A percentile compares a stretch with the other conserved stretches of the same genome.
These are phyloP conservation scores for Paraglomus brasilianum DNA, from an alignment of 192 early-diverging fungal species.

Conservation along the genomic window DNA sequence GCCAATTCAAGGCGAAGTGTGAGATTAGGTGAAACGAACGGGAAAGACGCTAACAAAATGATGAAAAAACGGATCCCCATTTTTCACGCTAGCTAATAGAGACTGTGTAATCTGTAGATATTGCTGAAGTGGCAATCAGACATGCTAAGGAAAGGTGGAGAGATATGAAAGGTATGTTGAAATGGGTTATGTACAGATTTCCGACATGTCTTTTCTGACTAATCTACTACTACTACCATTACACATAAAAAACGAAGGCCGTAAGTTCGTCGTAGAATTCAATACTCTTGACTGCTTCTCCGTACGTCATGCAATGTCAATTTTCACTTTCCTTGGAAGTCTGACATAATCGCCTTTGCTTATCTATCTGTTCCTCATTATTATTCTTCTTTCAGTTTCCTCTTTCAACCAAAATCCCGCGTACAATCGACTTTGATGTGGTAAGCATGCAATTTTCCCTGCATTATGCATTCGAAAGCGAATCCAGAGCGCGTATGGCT, in stretches of 20 bases:
- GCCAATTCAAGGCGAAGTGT: not conserved
- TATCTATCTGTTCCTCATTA: constrained; percentile 2
- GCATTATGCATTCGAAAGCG: constrained; percentile 92
- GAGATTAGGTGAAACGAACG: no score
- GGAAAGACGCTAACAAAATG: no score
- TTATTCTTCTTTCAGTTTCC: constrained; percentile 7
- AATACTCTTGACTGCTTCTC: constrained; percentile 87
- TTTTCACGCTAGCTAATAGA: not conserved
- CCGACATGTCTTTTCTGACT: constrained; percentile 79
- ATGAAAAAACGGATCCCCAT: no score
- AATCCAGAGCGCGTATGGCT: constrained; percentile 76
- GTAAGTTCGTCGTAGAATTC: constrained; percentile 72
- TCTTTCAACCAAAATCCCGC: not conserved
- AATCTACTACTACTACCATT: constrained; percentile 76
- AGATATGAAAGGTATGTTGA: constrained; percentile 3
- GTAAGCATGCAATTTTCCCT: constrained; percentile 97
- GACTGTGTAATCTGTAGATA: constrained; percentile 5
- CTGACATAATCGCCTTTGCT: not conserved
- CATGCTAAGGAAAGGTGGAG: constrained; percentile 14
- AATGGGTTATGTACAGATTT: constrained; percentile 61
- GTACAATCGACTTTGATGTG: constrained; percentile 66
- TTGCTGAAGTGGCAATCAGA: constrained; percentile 21
- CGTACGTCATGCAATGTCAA: constrained; percentile 36
- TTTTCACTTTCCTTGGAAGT: not conserved
- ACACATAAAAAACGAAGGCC: constrained; percentile 42